These are phyloP conservation scores for Fusarium euwallaceae DNA, from an alignment of 2,329 filamentous ascomycete genomes.

Conservation along the genomic window DNA sequence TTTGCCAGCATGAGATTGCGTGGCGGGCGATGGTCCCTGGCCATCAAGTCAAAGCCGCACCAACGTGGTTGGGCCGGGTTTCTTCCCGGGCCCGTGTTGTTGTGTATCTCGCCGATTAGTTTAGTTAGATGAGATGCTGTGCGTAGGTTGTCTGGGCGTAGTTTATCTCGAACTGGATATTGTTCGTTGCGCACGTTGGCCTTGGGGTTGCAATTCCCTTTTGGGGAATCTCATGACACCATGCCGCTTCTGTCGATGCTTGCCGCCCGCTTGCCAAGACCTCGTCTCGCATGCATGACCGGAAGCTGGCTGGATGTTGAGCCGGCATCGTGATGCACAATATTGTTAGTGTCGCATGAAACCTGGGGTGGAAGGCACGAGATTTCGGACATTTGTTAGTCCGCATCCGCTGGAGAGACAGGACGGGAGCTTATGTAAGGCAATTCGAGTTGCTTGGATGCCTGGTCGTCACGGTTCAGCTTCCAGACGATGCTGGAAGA, in stretches of 20 bases:
- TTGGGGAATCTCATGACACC: not conserved
- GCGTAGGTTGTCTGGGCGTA: constrained; percentile 13
- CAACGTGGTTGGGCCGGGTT: constrained; percentile 7
- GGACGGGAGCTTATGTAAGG: constrained; percentile 22
- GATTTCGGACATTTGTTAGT: constrained; percentile 20
- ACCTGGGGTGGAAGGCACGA: not conserved
- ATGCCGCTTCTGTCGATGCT: not conserved
- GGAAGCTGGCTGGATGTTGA: constrained; percentile 15
- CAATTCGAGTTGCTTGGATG: constrained; percentile 1
- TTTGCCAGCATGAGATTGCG: constrained; percentile 16
- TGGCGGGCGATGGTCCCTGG: not conserved
- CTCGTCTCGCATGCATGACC: constrained; percentile 9
- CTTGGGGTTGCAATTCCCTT: not conserved
- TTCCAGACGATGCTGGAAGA: constrained; percentile 43
- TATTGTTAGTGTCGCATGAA: constrained; percentile 18
- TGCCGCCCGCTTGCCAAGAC: constrained; percentile 1
- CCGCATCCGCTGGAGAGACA: not conserved
- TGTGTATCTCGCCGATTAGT: not conserved
- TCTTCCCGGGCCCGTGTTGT: constrained; percentile 4
- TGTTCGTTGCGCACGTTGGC: not conserved
- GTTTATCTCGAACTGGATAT: constrained; percentile 29
- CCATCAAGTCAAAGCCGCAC: not conserved
- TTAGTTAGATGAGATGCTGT: not conserved
- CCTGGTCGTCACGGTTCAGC: constrained; percentile 9
- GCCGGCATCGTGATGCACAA: constrained; percentile 10